Percentiles rank a stretch among this genome's conserved stretches.
Evolutionary conservation across 345 rosid genomes (phyloP).

Genomic region (Eucalyptus guilfoylei): DNA sequence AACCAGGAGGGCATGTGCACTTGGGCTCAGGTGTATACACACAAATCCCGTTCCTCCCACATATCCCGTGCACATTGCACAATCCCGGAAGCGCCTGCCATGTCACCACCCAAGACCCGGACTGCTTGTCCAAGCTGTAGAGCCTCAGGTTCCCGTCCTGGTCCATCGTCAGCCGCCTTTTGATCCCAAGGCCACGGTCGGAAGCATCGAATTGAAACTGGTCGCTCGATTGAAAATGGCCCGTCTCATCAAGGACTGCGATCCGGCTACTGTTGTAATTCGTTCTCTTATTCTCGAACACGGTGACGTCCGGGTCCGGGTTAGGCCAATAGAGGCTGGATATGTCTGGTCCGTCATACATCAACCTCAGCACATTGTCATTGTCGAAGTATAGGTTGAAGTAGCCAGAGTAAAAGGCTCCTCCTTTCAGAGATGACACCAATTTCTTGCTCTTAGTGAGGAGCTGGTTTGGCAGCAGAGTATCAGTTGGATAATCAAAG

Average conservation of each 20-base stretch:
- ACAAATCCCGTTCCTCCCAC: slow-evolving; percentile 35
- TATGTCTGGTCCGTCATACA: slow-evolving; percentile 28
- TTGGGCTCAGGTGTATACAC: slow-evolving; percentile 10
- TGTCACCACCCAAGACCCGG: slow-evolving; percentile 19
- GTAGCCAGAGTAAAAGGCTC: slow-evolving; percentile 8
- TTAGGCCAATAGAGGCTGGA: slow-evolving; percentile 37
- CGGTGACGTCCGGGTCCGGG: background rate
- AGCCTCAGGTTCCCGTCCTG: slow-evolving; percentile 35
- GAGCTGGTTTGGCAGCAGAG: slow-evolving; percentile 27
- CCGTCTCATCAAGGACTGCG: slow-evolving; percentile 17
- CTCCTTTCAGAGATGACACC: slow-evolving; percentile 9
- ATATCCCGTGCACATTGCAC: slow-evolving; percentile 26
- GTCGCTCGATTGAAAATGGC: slow-evolving; percentile 23
- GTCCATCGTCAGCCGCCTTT: slow-evolving; percentile 25
- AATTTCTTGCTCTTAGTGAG: slow-evolving; percentile 9
- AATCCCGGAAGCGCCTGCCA: slow-evolving; percentile 13
- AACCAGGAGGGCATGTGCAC: slow-evolving; percentile 35
- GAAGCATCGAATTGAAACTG: slow-evolving; percentile 9
- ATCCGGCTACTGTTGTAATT: slow-evolving; percentile 17
- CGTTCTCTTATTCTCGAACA: slow-evolving; percentile 4
- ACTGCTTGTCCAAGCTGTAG: slow-evolving; percentile 9
- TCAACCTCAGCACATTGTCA: slow-evolving; percentile 22
- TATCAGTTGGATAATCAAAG: slow-evolving; percentile 33
- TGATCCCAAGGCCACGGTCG: slow-evolving; percentile 16
- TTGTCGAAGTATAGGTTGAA: slow-evolving; percentile 15